phyloP scores from a whole-genome alignment of 2,329 filamentous ascomycete genomes.

The Diaporthe ilicicola region DNA sequence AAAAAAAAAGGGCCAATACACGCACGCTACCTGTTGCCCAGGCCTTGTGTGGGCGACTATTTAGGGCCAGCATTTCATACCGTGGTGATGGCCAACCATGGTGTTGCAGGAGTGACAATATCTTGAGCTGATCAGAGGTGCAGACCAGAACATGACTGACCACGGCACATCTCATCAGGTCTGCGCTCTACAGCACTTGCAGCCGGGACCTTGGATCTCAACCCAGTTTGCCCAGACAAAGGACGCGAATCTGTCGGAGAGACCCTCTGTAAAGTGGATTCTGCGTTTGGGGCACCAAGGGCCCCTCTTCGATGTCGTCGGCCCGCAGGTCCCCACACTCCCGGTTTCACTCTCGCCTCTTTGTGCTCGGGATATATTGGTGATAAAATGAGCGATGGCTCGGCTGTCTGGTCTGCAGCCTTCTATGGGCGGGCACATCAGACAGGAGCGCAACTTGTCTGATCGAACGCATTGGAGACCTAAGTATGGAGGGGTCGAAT shows the following conservation, averaged over 20 bases:
- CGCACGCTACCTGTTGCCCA: not conserved
- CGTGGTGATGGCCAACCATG: not conserved
- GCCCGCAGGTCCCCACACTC: not conserved
- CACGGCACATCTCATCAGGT: not conserved
- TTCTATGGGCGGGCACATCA: not conserved
- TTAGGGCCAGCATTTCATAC: not conserved
- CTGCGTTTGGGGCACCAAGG: not conserved
- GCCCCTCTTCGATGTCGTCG: not conserved
- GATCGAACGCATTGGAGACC: not conserved
- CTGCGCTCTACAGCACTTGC: not conserved
- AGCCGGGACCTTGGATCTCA: not conserved
- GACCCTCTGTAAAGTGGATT: slow-evolving; percentile 10
- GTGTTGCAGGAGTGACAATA: not conserved
- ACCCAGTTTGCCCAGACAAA: slow-evolving; percentile 1
- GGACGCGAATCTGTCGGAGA: slow-evolving; percentile 6
- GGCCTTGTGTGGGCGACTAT: no score
- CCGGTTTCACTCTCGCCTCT: not conserved
- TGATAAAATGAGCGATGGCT: not conserved
- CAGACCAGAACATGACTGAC: not conserved
- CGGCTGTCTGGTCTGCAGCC: not conserved
- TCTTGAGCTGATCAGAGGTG: no score
- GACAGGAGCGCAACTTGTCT: not conserved
- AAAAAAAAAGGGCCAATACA: no score
- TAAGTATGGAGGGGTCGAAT: not conserved
- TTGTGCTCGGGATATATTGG: not conserved